Evolutionary conservation across 495 filamentous ascomycete species (phyloP), one percentile per base, ranked within the genome.

Genomic region (Penicillium pancosmium): DNA sequence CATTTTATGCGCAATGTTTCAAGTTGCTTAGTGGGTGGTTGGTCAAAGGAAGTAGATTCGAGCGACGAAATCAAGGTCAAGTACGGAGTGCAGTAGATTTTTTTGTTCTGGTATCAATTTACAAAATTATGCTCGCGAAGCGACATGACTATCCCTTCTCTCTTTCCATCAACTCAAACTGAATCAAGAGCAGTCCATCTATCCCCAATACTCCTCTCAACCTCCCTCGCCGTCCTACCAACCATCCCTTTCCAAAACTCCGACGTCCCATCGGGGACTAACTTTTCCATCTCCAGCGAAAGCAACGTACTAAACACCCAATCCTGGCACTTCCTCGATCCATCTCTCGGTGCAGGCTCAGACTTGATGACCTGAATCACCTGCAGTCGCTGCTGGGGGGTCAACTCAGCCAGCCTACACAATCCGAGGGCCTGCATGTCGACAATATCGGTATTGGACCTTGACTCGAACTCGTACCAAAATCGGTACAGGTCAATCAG

Each of bases 221-320:
- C 62, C 15, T 57, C 57, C 12, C 25, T 31, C 7, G 68, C 64
- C 12, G 59, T 18, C 54, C 23, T 60, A 11, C 62, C 68, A 60
- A 69, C 33, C 53, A 61, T 55, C 1, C 48, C 62, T 34, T 67
- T 65, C 69, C 69, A 72, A 18, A 64, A 62, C 52, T 61, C 51
- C 21, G 58, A 65, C 16, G 66, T 67, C 31, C 63, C 63, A 47
- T 58, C 1, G 5, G 61, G 52, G n/a, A 71, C 66, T 1, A 68
- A 21, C 33, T 68, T 63, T 21, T 68, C 60, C 11, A 68, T 55
- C 59, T 71, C 65, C 34, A 70, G 36, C 9, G 63, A 52, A 10
- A 68, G 27, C 57, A 71, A 52, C 2, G 63, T 52, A 59, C 62
- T 64, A 49, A 68, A 66, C 12, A 61, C 52, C 63, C 66, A 68